These are phyloP conservation scores for Aspergillus hiratsukae DNA, from an alignment of 2,329 filamentous ascomycete genomes.

Conservation along the genomic window DNA sequence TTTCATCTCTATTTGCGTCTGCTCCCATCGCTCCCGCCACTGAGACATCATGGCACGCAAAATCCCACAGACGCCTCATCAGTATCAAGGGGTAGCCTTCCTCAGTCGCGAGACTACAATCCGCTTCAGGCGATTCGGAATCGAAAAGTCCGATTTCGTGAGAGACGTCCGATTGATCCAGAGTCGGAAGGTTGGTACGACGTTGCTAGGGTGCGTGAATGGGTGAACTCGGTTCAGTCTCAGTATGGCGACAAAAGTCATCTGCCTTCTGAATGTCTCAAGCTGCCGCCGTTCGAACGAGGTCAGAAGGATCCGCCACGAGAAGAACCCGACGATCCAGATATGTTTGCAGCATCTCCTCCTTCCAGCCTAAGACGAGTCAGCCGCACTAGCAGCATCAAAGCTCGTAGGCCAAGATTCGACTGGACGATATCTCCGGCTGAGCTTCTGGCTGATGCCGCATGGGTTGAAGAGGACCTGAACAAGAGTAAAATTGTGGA, in stretches of 20 bases:
- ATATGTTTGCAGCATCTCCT: conserved; percentile 30
- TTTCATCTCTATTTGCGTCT: conserved; percentile 78
- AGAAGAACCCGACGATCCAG: conserved; percentile 20
- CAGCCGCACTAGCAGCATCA: conserved; percentile 45
- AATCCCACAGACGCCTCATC: conserved; percentile 13
- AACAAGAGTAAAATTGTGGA: conserved; percentile 82
- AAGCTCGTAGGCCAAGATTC: conserved; percentile 67
- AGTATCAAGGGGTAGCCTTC: conserved; percentile 32
- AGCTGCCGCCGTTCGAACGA: conserved; percentile 41
- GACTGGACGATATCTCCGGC: conserved; percentile 82
- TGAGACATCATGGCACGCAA: conserved; percentile 38
- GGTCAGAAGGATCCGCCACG: conserved; percentile 10
- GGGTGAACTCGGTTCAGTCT: conserved; percentile 67
- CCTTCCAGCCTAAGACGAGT: conserved; percentile 39
- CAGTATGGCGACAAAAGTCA: conserved; percentile 41
- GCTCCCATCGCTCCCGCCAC: conserved; percentile 70
- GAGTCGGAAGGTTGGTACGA: conserved; percentile 74
- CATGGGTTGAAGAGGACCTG: conserved; percentile 79
- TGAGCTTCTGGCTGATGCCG: conserved; percentile 82
- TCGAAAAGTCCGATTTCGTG: conserved; percentile 74
- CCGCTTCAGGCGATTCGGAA: conserved; percentile 91
- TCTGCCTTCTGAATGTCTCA: conserved; percentile 43
- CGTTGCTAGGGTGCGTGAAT: conserved; percentile 64
- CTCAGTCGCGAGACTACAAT: conserved; percentile 71
- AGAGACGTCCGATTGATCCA: conserved; percentile 69